Base-by-base conservation (phyloP, 2,329 filamentous ascomycete genomes). In the Botrytis cinerea region DNA sequence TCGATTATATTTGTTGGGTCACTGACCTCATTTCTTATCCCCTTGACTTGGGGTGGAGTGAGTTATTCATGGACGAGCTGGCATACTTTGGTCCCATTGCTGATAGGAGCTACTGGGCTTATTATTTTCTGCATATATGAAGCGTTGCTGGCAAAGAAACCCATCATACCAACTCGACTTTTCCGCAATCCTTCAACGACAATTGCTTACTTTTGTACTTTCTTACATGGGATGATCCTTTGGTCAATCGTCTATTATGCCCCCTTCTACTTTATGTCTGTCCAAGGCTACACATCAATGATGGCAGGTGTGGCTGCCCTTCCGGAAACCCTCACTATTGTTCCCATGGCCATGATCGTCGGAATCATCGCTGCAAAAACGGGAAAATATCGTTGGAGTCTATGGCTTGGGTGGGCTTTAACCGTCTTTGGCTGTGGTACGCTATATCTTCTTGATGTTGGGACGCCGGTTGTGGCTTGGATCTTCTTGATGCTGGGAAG, bases 61-160 rank as follows among this genome's bases (percentile, higher is more conserved):
- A 87, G 89, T 81, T 92, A 91, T 79, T 79, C 84, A 0, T 93
- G 90, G 91, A 79, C 81, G 59, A 88, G 85, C 12, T 91, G 86
- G 84, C 83, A 85, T 1, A 90, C 89, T 0, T 81, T 93, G 5
- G 84, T 89, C 0, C 90, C 90, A 0, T 80, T 93, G 10, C 80
- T 88, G 4, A 61, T 91, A 18, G 89, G 90, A 2, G 77, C 82
- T 2, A 78, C 82, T 0, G 85, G 87, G 2, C 80, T 92, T 8
- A 75, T 85, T 3, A 81, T 78, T 5, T 90, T 90, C 76, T 82
- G 84, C 14, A 79, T 86, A 32, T 91, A 87, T 77, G 76, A 75
- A 32, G 87, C 91, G 77, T 71, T 72, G 59, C 45, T 75, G 22
- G 69, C 74, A 16, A 32, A 20, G 45, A 32, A 67, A 76, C 38